These are phyloP conservation scores for Xylaria sp. DNA, from an alignment of 2,329 filamentous ascomycete species.

Conservation along the genomic window DNA sequence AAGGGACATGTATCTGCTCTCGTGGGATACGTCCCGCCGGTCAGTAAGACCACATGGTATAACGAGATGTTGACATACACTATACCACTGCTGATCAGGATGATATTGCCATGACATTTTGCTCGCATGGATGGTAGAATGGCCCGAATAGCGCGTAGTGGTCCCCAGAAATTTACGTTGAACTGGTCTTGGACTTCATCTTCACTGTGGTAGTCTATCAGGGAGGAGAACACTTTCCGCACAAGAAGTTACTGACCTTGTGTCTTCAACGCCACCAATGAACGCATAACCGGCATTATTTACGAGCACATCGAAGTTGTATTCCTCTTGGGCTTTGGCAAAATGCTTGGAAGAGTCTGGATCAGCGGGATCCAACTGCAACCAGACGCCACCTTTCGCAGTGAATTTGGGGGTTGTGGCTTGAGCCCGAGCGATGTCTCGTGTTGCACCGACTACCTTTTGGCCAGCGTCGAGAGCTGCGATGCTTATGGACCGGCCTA, in stretches of 20 bases:
- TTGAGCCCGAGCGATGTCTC: conserved; percentile 41
- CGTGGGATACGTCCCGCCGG: not conserved
- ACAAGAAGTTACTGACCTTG: conserved; percentile 1
- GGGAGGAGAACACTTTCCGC: not conserved
- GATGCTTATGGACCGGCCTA: conserved; percentile 52
- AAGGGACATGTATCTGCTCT: conserved; percentile 35
- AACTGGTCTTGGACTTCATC: conserved; percentile 49
- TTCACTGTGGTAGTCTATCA: conserved; percentile 15
- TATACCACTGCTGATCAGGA: conserved; percentile 37
- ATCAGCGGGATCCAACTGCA: conserved; percentile 21
- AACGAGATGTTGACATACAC: conserved; percentile 29
- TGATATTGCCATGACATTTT: conserved; percentile 24
- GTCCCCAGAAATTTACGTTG: conserved; percentile 65
- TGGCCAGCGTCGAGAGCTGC: conserved; percentile 52
- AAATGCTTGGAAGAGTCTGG: conserved; percentile 16
- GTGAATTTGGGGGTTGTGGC: conserved; percentile 37
- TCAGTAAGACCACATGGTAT: not conserved
- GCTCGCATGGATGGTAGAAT: conserved; percentile 32
- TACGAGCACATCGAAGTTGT: conserved; percentile 29
- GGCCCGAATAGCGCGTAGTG: conserved; percentile 59
- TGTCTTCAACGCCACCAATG: conserved; percentile 28
- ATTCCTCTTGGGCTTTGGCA: conserved; percentile 10
- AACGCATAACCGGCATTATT: conserved; percentile 30
- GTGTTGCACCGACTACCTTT: conserved; percentile 55
- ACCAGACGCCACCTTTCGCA: conserved; percentile 40